phyloP scores from a whole-genome alignment of 208 protist species.

The Acanthamoeba sp. region DNA sequence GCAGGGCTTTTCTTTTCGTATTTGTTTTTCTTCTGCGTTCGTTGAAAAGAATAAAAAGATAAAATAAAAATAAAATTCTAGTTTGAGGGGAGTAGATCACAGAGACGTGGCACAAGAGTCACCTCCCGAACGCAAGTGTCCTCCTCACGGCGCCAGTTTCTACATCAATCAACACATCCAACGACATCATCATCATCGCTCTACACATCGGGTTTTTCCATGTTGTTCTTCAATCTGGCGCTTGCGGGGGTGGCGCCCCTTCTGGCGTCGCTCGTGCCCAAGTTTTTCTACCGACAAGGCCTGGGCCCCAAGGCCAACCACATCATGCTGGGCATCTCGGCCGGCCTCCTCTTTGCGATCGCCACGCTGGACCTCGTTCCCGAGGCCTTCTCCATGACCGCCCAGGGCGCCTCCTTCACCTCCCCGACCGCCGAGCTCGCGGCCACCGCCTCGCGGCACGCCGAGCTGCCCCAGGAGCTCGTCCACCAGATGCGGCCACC shows the following conservation, averaged over 20 bases:
- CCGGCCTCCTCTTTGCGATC: conserved; percentile 49
- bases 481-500: too few relatives aligned
- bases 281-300: conserved; percentile 4
- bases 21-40: too few relatives aligned
- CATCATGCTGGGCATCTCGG: conserved; percentile 19
- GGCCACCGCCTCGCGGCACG: not conserved
- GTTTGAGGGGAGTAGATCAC: too few relatives aligned
- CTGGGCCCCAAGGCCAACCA: not conserved
- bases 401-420: not conserved
- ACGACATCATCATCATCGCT: not conserved
- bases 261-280: not conserved
- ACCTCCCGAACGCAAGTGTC: too few relatives aligned
- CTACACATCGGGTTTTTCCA: not conserved
- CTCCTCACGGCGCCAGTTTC: too few relatives aligned
- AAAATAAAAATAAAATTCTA: too few relatives aligned
- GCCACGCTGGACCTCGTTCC: conserved; percentile 32
- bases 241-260: not conserved
- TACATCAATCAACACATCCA: too few relatives aligned
- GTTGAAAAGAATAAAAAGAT: too few relatives aligned
- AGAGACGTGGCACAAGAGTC: too few relatives aligned
- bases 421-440: not conserved
- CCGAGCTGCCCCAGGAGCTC: too few relatives aligned
- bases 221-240: not conserved
- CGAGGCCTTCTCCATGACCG: conserved; percentile 26
- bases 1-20: too few relatives aligned